Evolutionary conservation across 1,139 yeast genomes (phyloP).

Genomic region (Debaryomycetaceae sp.): DNA sequence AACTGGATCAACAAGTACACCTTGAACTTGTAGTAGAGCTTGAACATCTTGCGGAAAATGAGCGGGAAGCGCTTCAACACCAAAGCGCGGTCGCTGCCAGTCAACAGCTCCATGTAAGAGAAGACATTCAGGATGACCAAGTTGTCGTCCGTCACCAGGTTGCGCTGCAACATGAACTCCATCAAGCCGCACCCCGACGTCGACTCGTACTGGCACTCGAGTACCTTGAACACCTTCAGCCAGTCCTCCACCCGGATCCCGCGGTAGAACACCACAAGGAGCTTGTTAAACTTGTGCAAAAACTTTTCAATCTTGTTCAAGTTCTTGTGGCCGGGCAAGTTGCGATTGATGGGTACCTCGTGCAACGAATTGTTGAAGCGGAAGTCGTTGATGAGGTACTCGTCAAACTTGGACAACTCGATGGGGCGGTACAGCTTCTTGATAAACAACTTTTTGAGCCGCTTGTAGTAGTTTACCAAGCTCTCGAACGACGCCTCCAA

Average conservation of each 20-base stretch:
- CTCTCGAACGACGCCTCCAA: conserved; percentile 44
- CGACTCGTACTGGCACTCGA: conserved; percentile 57
- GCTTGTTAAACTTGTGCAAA: conserved; percentile 59
- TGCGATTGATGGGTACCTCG: conserved; percentile 47
- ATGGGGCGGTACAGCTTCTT: conserved; percentile 76
- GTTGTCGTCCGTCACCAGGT: conserved; percentile 47
- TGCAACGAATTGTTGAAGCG: conserved; percentile 38
- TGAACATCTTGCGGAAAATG: conserved; percentile 63
- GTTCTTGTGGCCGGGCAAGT: conserved; percentile 45
- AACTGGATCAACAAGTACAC: conserved; percentile 63
- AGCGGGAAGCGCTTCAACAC: conserved; percentile 57
- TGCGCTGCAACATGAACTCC: conserved; percentile 47
- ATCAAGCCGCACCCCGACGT: conserved; percentile 56
- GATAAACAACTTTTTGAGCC: conserved; percentile 67
- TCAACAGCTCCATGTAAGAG: conserved; percentile 60
- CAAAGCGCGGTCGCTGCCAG: conserved; percentile 35
- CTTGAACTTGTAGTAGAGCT: conserved; percentile 64
- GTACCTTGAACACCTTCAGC: conserved; percentile 68
- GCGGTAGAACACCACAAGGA: conserved; percentile 56
- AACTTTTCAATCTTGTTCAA: conserved; percentile 49
- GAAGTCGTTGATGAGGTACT: conserved; percentile 34
- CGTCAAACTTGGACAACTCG: conserved; percentile 37
- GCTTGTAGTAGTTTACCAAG: conserved; percentile 58
- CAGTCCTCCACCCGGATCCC: conserved; percentile 71
- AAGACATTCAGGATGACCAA: conserved; percentile 67